Evolutionary conservation across 352 stramenopile genomes (phyloP), one percentile per base, ranked within the genome.

Genomic region (Phytopythium sindhum): DNA sequence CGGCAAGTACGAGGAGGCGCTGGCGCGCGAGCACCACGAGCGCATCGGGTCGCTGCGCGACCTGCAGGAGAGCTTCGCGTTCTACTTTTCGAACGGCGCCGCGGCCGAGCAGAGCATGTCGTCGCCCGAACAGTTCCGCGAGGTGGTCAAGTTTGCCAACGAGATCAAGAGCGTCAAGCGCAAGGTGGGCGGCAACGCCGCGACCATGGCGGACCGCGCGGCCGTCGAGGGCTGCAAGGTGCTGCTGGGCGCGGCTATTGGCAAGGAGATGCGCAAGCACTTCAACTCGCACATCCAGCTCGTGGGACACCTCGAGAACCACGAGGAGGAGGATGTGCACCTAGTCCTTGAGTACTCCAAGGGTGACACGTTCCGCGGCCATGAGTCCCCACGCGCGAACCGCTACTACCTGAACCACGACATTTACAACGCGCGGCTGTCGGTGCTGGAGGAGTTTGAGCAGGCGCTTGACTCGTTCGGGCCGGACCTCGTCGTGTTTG

Each of bases 371-470:
- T 91, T 92, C 57, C 73, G 78, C 42, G 77, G 75, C 55, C 72
- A 90, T 60, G 68, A 63, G 33, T 89, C 86, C 7, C 84, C 84
- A 17, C 84, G 86, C 41, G 86, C 86, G 42, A 94, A 94, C 64
- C 71, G 86, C 14, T 94, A 94, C 61, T 94, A 94, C 57, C 73
- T 94, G 21, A 94, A 94, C 69, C 86, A 94, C 67, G 86, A 94
- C 61, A 87, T 93, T 35, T 84, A 94, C 70, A 94, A 94, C 57
- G 84, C 86, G 15, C 79, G 75, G 9, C 60, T 94, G 45, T 93
- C 86, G 17, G 86, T 93, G 33, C 61, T 94, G 11, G 86, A 94
- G 59, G 80, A 89, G 57, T 94, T 94, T 65, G 84, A 88, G 61
- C 33, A 74, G 10, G 74, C 77, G 8, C 57, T 94, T 14, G 74